Evolutionary conservation across 1,284 basidiomycete species (phyloP), one percentile per base, ranked within the genome.

Genomic region (Leccinum proximum): DNA sequence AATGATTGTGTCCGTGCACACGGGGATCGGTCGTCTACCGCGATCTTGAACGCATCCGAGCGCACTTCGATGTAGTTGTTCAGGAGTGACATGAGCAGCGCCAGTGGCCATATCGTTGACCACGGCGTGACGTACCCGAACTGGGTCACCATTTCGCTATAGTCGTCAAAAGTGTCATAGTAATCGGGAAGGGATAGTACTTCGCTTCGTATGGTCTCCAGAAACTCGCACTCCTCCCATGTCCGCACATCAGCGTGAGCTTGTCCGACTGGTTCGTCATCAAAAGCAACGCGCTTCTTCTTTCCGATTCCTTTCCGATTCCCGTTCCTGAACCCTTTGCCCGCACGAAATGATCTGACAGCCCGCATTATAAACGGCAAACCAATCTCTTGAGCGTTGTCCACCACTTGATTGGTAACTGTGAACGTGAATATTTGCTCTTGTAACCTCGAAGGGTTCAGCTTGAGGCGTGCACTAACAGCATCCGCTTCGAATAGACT

Each of bases 21-120:
- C 79, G 0, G 97, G 96, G 48, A 97, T 84, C 1, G 97, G 94
- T 18, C 95, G 85, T 11, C 94, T 86, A 89, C 86, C 7, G 90
- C 88, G 74, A 99, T 92, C 81, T 99, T 99, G 83, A 97, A 91
- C 2, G 97, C 96, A 75, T 99, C 97, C 1, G 91, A 92, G 37
- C 96, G 88, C 8, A 96, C 79, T 78, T 99, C 97, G 69, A 99
- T 81, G 76, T 95, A 87, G 77, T 97, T 97, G 80, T 97, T 96
- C 42, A 92, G 69, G 26, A 92, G 79, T 3, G 89, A 87, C 86
- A 91, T 89, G 87, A 89, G 37, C 37, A 38, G 37, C 37, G 37
- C 37, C 37, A 38, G 37, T 38, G 37, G 37, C 37, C 37, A 38
- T 38, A 38, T 38, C 37, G 37, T 38, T 11, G 37, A 38, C 37